A percentile compares a stretch with the other conserved stretches of the same genome.
Evolutionary conservation across 495 filamentous ascomycete species (phyloP).

Genomic region (Tetracladium marchalianum): DNA sequence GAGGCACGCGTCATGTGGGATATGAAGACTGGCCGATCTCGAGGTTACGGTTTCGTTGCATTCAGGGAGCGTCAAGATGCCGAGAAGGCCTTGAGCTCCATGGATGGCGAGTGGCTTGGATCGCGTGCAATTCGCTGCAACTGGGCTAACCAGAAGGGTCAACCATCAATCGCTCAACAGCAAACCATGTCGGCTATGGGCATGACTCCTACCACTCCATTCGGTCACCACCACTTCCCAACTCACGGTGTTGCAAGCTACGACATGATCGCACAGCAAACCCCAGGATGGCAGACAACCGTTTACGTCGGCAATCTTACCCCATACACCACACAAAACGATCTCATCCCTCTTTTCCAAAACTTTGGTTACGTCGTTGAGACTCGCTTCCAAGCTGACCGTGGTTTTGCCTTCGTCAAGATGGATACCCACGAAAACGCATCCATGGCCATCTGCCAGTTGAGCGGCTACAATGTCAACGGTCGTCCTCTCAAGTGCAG

Average conservation of each 20-base stretch:
- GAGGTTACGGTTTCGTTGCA: slow-evolving; percentile 96
- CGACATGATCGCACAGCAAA: slow-evolving; percentile 95
- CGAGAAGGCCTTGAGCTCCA: slow-evolving; percentile 90
- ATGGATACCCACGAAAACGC: slow-evolving; percentile 99
- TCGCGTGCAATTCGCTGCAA: slow-evolving; percentile 98
- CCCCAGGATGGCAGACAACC: slow-evolving; percentile 97
- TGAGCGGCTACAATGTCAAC: slow-evolving; percentile 96
- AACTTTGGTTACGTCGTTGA: slow-evolving; percentile 98
- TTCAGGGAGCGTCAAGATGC: slow-evolving; percentile 92
- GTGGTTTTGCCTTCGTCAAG: slow-evolving; percentile 98
- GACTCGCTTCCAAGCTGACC: slow-evolving; percentile 94
- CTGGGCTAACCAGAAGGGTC: slow-evolving; percentile 99
- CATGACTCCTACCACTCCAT: slow-evolving; percentile 95
- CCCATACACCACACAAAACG: slow-evolving; percentile 93
- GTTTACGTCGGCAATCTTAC: slow-evolving; percentile 98
- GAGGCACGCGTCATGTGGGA: slow-evolving; percentile 99
- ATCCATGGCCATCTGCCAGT: slow-evolving; percentile 94
- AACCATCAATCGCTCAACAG: slow-evolving; percentile 96
- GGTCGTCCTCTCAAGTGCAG: slow-evolving; percentile 97
- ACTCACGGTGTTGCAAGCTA: slow-evolving; percentile 95
- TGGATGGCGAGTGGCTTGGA: slow-evolving; percentile 99
- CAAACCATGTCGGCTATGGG: slow-evolving; percentile 96
- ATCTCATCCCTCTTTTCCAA: slow-evolving; percentile 92
- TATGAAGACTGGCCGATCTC: slow-evolving; percentile 98
- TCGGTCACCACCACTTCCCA: slow-evolving; percentile 95